A percentile compares a stretch with the other conserved stretches of the same genome.
Evolutionary conservation across 2,329 filamentous ascomycete genomes (phyloP).

Genomic region (Myrmaecium sp.): DNA sequence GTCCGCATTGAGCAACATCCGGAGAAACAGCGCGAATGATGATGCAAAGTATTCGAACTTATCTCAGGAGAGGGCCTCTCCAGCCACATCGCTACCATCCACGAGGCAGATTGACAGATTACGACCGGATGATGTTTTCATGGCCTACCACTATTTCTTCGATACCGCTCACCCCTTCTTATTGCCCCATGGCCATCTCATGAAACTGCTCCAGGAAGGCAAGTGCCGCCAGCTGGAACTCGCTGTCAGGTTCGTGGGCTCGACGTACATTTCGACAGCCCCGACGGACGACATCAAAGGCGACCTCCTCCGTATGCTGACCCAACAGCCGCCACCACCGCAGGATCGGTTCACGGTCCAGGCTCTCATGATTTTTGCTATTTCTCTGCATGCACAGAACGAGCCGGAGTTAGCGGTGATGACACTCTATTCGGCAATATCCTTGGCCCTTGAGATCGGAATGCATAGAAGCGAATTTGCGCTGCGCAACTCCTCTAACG

Average conservation of each 20-base stretch:
- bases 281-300: constrained; percentile 29
- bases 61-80: constrained; percentile 8
- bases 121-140: constrained; percentile 17
- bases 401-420: constrained; percentile 52
- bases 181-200: constrained; percentile 28
- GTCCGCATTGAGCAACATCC: neutral
- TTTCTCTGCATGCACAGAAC: constrained; percentile 62
- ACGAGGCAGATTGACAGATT: constrained; percentile 13
- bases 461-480: constrained; percentile 58
- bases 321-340: constrained; percentile 14
- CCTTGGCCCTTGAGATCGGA: constrained; percentile 57
- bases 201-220: constrained; percentile 23
- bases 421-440: constrained; percentile 50
- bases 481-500: constrained; percentile 41
- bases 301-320: constrained; percentile 15
- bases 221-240: constrained; percentile 28
- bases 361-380: constrained; percentile 57
- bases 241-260: constrained; percentile 40
- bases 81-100: constrained; percentile 14
- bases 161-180: constrained; percentile 39
- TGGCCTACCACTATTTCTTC: constrained; percentile 37
- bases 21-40: neutral
- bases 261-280: constrained; percentile 32
- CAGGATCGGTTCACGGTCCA: constrained; percentile 47
- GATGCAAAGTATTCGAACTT: constrained; percentile 6